Evolutionary conservation across 2,329 filamentous ascomycete genomes (phyloP), one percentile per base, ranked within the genome.

Genomic region (Fusarium stilboides): DNA sequence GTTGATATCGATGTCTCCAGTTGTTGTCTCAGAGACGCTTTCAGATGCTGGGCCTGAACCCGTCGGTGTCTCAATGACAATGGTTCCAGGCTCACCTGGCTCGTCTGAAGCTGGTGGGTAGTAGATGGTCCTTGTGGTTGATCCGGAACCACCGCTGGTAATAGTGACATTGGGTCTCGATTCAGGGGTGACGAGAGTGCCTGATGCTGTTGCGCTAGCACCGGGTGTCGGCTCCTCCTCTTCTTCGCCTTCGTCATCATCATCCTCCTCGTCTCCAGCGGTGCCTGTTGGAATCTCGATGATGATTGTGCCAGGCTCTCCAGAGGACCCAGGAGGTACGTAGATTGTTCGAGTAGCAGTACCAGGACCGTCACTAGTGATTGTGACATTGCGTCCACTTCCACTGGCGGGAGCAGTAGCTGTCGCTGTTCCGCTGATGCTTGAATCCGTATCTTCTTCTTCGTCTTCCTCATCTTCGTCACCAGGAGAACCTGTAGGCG

Each of bases 11-110:
- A 10, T 42, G 2, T 20, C 19, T 31, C 47, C 14, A 22, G 40
- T 57, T 5, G 4, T 34, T 5, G 57, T 20, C 13, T 3, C 34
- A 8, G 19, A 15, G 1, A n/a, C 20, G 20, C 20, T 43, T 19
- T 12, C 15, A 6, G 57, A 43, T 3, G 22, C 33, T n/a, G 19
- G 14, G 1, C 10, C 39, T 4, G 52, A 31, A 8, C 7, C 43
- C 1, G 15, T 26, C 3, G 64, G 64, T 2, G 57, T 62, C 5
- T 67, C 45, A 2, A 67, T 34, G 0, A 67, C 6, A 4, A 67
- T 26, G 1, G 64, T 68, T 4, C 57, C 63, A 3, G 31, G 49
- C 1, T 47, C 49, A 8, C n/a, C 37, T 1, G 46, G 44, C 0
- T 10, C 37, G 7, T 50, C 34, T 6, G 39, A 56, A 0, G 44